phyloP scores from a whole-genome alignment of 2,329 filamentous ascomycete species.

The Colletotrichum limetticola region DNA sequence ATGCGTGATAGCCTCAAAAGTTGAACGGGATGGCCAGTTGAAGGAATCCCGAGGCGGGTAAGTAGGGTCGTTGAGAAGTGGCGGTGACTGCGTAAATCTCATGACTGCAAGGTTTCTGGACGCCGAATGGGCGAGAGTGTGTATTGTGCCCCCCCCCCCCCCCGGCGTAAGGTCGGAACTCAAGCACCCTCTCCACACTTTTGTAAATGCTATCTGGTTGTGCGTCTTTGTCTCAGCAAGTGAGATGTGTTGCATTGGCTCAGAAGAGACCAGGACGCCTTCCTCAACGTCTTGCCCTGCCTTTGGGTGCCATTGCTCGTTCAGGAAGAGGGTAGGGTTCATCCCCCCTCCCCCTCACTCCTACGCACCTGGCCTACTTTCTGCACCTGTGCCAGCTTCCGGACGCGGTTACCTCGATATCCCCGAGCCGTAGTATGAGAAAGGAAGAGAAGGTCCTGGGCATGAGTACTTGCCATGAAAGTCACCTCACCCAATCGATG shows the following conservation, averaged over 20 bases:
- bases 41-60: not conserved
- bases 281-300: slow-evolving; percentile 21
- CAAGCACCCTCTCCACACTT: slow-evolving; percentile 20
- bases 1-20: not conserved
- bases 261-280: not conserved
- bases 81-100: slow-evolving; percentile 34
- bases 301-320: not conserved
- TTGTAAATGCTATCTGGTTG: slow-evolving; percentile 4
- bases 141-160: slow-evolving; percentile 13
- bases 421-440: slow-evolving; percentile 5
- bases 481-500: not conserved
- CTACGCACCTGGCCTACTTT: not conserved
- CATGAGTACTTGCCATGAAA: not conserved
- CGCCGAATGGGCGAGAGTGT: slow-evolving; percentile 12
- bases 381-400: slow-evolving; percentile 6
- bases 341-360: not conserved
- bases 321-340: not conserved
- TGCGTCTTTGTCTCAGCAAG: slow-evolving; percentile 19
- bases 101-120: slow-evolving; percentile 24
- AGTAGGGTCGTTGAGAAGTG: slow-evolving; percentile 12
- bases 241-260: slow-evolving; percentile 17
- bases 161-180: slow-evolving; percentile 11
- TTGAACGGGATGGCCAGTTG: slow-evolving; percentile 6
- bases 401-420: slow-evolving; percentile 6
- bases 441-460: not conserved